These are phyloP conservation scores for Pseudotsuga menziesii DNA, from an alignment of 75 land plant genomes.

Conservation along the genomic window DNA sequence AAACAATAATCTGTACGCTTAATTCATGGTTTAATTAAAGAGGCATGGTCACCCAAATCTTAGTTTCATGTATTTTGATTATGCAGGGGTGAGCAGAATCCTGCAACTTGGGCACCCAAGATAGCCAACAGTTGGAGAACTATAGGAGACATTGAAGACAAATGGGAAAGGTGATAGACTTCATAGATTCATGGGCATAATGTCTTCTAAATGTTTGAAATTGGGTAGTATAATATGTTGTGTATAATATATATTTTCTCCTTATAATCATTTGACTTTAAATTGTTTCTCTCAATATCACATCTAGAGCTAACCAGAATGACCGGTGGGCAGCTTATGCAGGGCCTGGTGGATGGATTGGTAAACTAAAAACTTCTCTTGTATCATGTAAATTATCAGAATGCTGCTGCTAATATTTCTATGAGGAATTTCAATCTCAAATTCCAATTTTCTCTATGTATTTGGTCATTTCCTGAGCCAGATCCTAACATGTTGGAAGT, in stretches of 20 bases:
- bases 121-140: constrained; percentile 90
- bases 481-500: constrained; percentile 98
- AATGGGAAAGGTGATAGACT: constrained; percentile 63
- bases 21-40: not conserved
- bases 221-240: not conserved
- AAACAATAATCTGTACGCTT: not conserved
- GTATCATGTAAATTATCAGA: not conserved
- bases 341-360: constrained; percentile 84
- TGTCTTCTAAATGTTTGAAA: not conserved
- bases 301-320: constrained; percentile 53
- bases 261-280: not conserved
- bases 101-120: constrained; percentile 71
- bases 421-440: not conserved
- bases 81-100: constrained; percentile 64
- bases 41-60: not conserved
- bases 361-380: constrained; percentile 15
- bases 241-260: not conserved
- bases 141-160: constrained; percentile 75
- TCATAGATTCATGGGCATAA: not conserved
- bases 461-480: constrained; percentile 13
- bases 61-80: not conserved
- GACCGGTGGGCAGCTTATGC: constrained; percentile 71
- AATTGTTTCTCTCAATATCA: constrained; percentile 37
- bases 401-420: not conserved
- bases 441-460: not conserved